These are phyloP conservation scores for Aspergillus transmontanensis DNA, from an alignment of 2,329 filamentous ascomycete genomes.

Conservation along the genomic window DNA sequence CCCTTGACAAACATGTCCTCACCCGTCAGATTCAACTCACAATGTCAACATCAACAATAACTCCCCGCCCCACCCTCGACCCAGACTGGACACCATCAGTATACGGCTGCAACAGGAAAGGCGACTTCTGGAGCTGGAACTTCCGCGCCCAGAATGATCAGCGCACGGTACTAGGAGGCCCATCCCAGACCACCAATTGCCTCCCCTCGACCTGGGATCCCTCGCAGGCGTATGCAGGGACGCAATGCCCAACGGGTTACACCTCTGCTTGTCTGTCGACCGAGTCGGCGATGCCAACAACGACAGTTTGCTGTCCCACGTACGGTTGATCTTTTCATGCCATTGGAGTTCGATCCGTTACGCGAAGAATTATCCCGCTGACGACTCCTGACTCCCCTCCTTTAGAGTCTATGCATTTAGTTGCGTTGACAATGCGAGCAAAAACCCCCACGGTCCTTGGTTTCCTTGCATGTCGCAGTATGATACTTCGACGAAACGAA, in stretches of 20 bases:
- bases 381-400: neutral
- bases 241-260: neutral
- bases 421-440: neutral
- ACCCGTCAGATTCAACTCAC: neutral
- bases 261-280: neutral
- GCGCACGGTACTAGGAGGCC: slow-evolving; percentile 7
- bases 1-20: neutral
- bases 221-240: neutral
- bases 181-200: slow-evolving; percentile 5
- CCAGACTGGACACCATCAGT: neutral
- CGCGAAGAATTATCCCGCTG: neutral
- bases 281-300: neutral
- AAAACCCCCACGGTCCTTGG: neutral
- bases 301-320: slow-evolving; percentile 3
- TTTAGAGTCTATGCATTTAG: neutral
- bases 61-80: neutral
- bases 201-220: slow-evolving; percentile 5
- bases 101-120: neutral
- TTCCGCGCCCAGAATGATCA: neutral
- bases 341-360: neutral
- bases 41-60: slow-evolving; percentile 1
- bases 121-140: slow-evolving; percentile 6
- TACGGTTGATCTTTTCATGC: neutral
- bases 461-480: slow-evolving; percentile 7
- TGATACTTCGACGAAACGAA: neutral